A percentile compares a stretch with the other conserved stretches of the same genome.
phyloP scores from a whole-genome alignment of 176 grass and related monocot species.

The Hordeum vulgare region MorexV3_pseudomolecules_assembly NC_058521.1:594228532-594229031 shows the following conservation, averaged over 20 bases:
- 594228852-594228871: background rate
- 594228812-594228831: background rate
- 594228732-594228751: conserved; percentile 22
- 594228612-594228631: conserved; percentile 40
- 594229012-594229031: conserved; percentile 9
- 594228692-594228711: background rate
- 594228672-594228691: conserved; percentile 6
- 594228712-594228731: too few species aligned
- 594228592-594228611: conserved; percentile 29
- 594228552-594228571: conserved; percentile 48
- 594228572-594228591: conserved; percentile 16
- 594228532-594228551: conserved; percentile 52
- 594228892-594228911: background rate
- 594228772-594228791: background rate
- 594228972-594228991: background rate
- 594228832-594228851: background rate
- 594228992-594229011: conserved; percentile 28
- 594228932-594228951: background rate
- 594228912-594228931: background rate
- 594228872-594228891: conserved; percentile 13
- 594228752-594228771: conserved; percentile 12
- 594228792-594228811: too few species aligned
- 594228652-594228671: too few species aligned
- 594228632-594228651: conserved; percentile 1
- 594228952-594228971: conserved; percentile 29